Conservation (phyloP, 2,329 filamentous ascomycete species). For the Trichoderma sp. region DNA sequence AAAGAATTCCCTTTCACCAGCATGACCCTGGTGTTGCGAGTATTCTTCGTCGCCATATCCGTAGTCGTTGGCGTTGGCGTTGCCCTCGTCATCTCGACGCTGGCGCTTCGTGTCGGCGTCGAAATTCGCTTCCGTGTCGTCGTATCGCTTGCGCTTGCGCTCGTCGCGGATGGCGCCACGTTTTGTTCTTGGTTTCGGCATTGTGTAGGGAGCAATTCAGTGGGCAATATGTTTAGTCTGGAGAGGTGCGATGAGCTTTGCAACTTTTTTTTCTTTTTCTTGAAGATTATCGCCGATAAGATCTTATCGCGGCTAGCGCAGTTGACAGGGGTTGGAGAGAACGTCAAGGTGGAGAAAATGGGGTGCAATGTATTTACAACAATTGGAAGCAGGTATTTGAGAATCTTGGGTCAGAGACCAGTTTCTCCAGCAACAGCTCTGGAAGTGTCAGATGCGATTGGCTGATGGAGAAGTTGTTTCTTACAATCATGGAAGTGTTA, state of each 20-base stretch:
- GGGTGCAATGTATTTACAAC: too few relatives aligned
- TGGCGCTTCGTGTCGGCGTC: slow-evolving; percentile 28
- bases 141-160: slow-evolving; percentile 40
- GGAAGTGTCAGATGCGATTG: neutral
- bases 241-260: neutral
- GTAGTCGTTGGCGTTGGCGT: slow-evolving; percentile 25
- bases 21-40: slow-evolving; percentile 27
- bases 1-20: slow-evolving; percentile 72
- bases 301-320: slow-evolving; percentile 11
- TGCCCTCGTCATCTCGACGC: slow-evolving; percentile 25
- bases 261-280: slow-evolving; percentile 20
- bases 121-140: slow-evolving; percentile 25
- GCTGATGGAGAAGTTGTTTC: neutral
- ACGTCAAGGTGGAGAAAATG: neutral
- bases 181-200: slow-evolving; percentile 46
- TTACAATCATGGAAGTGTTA: neutral
- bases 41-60: slow-evolving; percentile 24
- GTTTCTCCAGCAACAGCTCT: neutral
- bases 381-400: too few relatives aligned
- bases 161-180: slow-evolving; percentile 39
- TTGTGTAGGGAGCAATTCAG: slow-evolving; percentile 25
- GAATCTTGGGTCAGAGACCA: neutral
- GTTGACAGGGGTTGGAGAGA: neutral
- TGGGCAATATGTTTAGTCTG: neutral
- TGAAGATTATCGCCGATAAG: slow-evolving; percentile 19